Conservation (phyloP, 1,284 basidiomycete genomes). For the Leccinum angustisporum region DNA sequence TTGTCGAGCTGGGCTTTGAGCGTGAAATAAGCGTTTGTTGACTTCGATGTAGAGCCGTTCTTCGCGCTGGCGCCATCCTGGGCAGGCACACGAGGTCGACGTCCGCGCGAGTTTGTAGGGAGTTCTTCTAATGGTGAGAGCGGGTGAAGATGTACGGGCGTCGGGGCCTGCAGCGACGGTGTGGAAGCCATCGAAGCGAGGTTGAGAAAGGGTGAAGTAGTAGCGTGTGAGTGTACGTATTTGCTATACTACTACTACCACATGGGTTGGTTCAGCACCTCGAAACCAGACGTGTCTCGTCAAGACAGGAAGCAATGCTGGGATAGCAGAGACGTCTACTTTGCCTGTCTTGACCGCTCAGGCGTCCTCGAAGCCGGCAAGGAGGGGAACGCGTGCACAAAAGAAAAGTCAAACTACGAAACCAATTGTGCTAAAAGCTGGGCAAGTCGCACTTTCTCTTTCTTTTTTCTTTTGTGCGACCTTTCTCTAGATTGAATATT, state of each 20-base stretch:
- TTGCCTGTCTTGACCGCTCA: constrained; percentile 66
- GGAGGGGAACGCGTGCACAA: constrained; percentile 56
- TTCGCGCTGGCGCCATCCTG: constrained; percentile 26
- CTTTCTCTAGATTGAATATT: constrained; percentile 69
- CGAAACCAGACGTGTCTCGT: constrained; percentile 40
- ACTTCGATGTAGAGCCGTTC: constrained; percentile 22
- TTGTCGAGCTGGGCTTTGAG: constrained; percentile 58
- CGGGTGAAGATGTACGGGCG: constrained; percentile 66
- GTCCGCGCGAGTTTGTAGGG: constrained; percentile 40
- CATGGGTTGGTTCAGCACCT: constrained; percentile 33
- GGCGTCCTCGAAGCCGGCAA: constrained; percentile 69
- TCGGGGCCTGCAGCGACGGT: constrained; percentile 35
- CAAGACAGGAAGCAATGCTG: constrained; percentile 71
- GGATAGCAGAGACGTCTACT: constrained; percentile 76
- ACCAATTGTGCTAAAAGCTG: constrained; percentile 78
- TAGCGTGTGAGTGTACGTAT: constrained; percentile 14
- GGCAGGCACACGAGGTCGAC: constrained; percentile 37
- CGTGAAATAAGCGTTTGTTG: constrained; percentile 53
- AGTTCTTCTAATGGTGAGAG: constrained; percentile 52
- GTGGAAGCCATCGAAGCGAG: constrained; percentile 34
- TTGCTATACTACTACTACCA: background rate
- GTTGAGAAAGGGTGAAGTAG: background rate
- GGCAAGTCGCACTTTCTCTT: constrained; percentile 47
- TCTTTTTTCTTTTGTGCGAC: background rate
- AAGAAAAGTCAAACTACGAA: constrained; percentile 56